Base-by-base conservation (phyloP, 169 alveolate genomes). In the Plasmodium ovale region DNA sequence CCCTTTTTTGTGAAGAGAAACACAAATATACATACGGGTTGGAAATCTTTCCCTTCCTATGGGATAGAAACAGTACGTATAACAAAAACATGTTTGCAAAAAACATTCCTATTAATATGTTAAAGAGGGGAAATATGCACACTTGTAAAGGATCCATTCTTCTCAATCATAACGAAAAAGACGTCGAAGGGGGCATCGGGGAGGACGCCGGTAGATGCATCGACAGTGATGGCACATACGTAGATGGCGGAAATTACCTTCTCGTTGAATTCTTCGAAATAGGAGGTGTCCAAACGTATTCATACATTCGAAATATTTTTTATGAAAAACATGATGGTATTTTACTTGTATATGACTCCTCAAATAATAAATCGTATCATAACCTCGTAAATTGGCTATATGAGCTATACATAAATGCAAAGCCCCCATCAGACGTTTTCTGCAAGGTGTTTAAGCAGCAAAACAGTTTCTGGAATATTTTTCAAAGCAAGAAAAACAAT, bases 1-100 rank as follows among this genome's bases (percentile, higher is more conserved):
- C 31, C 23, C 51, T 65, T 29, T 65, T 82, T 65, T 49, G 33
- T 56, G 82, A 82, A 53, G 70, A 82, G 39, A 82, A 71, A 49
- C 90, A 82, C 29, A 82, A 82, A 6, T 82, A 82, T 37, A 82
- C 90, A 14, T 82, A 82, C 44, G 90, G 90, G 0, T 82, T 65
- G 31, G 90, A 82, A 53, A 59, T 82, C 25, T 82, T 19, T 29
- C 56, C 90, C 10, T 82, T 82, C 6, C 44, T 82, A 25, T 82
- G 90, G 90, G 6, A 65, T n/a, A 82, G 37, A 58, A 39, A 82
- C 51, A 65, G 53, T 67, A 69, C 39, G 16, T 82, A 82, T 67
- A 65, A 82, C 35, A 82, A 82, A 29, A 82, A 82, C 23, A 72
- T 53, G 5, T 82, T 65, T 65, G 73, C 44, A 69, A 64, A 82